Evolutionary conservation across 441 rosid genomes (phyloP).

Genomic region (Gossypium armourianum): DNA sequence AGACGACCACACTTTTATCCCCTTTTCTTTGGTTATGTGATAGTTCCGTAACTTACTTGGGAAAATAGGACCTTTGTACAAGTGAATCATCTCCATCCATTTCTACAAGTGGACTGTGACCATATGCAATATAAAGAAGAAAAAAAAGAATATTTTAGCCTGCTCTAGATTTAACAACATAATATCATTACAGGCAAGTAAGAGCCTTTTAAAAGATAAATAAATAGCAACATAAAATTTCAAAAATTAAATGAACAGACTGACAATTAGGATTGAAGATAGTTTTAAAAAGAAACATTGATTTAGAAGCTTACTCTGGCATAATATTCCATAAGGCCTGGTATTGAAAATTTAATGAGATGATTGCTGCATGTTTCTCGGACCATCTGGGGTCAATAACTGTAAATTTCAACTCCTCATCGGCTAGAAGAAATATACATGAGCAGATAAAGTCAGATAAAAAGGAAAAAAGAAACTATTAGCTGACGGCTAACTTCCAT

Average conservation of each 20-base stretch:
- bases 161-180: background rate
- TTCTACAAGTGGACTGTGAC: constrained; percentile 36
- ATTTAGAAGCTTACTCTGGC: constrained; percentile 42
- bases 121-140: constrained; percentile 13
- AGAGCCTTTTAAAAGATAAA: background rate
- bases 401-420: constrained; percentile 66
- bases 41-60: constrained; percentile 40
- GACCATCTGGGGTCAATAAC: constrained; percentile 58
- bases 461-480: background rate
- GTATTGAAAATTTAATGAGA: constrained; percentile 55
- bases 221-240: background rate
- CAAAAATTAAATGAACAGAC: constrained; percentile 7
- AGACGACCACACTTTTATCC: background rate
- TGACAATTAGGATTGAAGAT: constrained; percentile 1
- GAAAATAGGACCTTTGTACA: constrained; percentile 50
- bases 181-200: background rate
- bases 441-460: constrained; percentile 20
- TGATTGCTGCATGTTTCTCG: constrained; percentile 47
- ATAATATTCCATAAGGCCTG: constrained; percentile 41
- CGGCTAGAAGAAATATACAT: constrained; percentile 30
- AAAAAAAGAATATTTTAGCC: background rate
- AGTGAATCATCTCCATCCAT: constrained; percentile 35
- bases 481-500: constrained; percentile 4
- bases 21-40: background rate
- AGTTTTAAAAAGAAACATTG: constrained; percentile 6